Evolutionary conservation across 306 rosid genomes (phyloP).

Genomic region (Coriaria nepalensis): DNA sequence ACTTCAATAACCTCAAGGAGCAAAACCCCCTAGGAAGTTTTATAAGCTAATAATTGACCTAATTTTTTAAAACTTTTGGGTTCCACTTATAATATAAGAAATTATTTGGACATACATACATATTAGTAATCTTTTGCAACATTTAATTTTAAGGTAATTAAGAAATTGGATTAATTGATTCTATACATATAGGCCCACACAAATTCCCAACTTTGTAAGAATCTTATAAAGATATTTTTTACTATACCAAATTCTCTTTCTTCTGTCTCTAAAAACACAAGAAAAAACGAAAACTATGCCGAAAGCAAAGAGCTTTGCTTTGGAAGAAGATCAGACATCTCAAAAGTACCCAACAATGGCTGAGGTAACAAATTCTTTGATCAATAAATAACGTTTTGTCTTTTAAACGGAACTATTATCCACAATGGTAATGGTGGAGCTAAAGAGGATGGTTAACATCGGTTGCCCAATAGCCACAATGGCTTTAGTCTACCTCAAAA

Average conservation of each 20-base stretch:
- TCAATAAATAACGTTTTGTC: constrained; percentile 16
- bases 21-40: too few relatives aligned
- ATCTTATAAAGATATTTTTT: too few relatives aligned
- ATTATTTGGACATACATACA: too few relatives aligned
- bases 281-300: constrained; percentile 4
- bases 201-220: too few relatives aligned
- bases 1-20: too few relatives aligned
- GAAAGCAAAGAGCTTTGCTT: constrained; percentile 12
- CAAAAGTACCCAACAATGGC: constrained; percentile 35
- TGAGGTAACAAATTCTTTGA: constrained; percentile 34
- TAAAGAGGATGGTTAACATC: constrained; percentile 45
- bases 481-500: constrained; percentile 43
- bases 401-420: constrained; percentile 2
- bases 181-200: too few relatives aligned
- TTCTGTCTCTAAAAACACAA: constrained; percentile 2
- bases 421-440: constrained; percentile 67
- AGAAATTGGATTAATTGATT: too few relatives aligned
- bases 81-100: too few relatives aligned
- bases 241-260: constrained; percentile 2
- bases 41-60: too few relatives aligned
- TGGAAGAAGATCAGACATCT: constrained; percentile 22
- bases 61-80: too few relatives aligned
- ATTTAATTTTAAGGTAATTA: too few relatives aligned
- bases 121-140: too few relatives aligned
- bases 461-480: constrained; percentile 67